Evolutionary conservation across 2,329 filamentous ascomycete species (phyloP).

Genomic region (Zymoseptoria tritici): DNA sequence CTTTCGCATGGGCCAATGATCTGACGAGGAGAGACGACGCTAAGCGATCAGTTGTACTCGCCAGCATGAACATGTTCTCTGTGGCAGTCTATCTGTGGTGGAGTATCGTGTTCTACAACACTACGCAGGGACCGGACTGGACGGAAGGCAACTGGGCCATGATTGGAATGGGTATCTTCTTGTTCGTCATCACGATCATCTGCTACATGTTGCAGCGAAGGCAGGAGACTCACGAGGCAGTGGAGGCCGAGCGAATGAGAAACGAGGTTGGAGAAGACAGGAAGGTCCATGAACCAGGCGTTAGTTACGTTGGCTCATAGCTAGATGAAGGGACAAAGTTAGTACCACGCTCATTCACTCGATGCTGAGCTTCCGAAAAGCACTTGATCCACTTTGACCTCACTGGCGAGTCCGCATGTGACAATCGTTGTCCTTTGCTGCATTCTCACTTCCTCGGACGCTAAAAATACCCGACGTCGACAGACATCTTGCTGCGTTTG

Average conservation of each 20-base stretch:
- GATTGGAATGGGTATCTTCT: slow-evolving; percentile 22
- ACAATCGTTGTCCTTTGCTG: no score
- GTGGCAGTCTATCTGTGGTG: slow-evolving; percentile 23
- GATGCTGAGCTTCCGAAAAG: neutral
- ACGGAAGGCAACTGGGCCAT: slow-evolving; percentile 21
- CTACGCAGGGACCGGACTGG: slow-evolving; percentile 22
- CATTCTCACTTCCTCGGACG: no score
- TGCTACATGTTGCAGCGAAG: slow-evolving; percentile 17
- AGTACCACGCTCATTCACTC: neutral
- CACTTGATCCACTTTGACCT: neutral
- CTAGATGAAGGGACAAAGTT: neutral
- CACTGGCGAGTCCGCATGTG: neutral
- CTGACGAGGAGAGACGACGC: slow-evolving; percentile 20
- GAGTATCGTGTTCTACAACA: slow-evolving; percentile 24
- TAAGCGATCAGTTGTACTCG: slow-evolving; percentile 19
- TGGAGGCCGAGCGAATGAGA: neutral
- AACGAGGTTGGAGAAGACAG: neutral
- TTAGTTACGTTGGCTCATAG: neutral
- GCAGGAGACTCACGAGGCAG: slow-evolving; percentile 17
- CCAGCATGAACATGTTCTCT: slow-evolving; percentile 24
- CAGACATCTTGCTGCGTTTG: no score
- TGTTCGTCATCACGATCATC: slow-evolving; percentile 17
- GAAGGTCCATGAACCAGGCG: neutral
- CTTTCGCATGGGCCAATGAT: slow-evolving; percentile 25
- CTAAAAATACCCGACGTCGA: no score